Evolutionary conservation across 2,329 filamentous ascomycete species (phyloP).

Genomic region (Colletotrichum cordylinicola): DNA sequence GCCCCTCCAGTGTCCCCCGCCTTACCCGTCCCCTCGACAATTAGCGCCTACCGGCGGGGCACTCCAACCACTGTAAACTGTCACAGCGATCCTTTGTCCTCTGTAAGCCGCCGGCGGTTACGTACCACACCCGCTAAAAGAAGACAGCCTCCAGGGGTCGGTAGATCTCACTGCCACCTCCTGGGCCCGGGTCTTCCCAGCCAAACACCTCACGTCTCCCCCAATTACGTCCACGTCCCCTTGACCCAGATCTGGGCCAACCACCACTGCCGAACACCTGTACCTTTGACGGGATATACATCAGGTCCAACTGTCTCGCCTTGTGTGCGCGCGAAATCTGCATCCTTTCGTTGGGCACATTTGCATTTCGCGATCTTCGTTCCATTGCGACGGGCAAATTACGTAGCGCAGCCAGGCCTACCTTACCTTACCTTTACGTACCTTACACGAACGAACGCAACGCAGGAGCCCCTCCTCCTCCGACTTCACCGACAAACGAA

Average conservation of each 20-base stretch:
- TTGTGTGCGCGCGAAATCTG: not conserved
- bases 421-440: not conserved
- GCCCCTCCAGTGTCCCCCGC: not conserved
- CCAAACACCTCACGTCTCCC: not conserved
- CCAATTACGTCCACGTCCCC: not conserved
- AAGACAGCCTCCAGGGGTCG: not conserved
- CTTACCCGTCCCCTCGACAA: not conserved
- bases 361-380: not conserved
- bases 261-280: not conserved
- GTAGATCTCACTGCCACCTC: slow-evolving; percentile 27
- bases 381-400: not conserved
- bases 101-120: not conserved
- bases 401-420: not conserved
- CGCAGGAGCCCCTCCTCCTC: not conserved
- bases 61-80: not conserved
- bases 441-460: not conserved
- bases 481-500: not conserved
- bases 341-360: not conserved
- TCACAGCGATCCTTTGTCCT: not conserved
- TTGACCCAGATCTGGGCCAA: not conserved
- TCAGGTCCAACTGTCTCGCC: not conserved
- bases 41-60: not conserved
- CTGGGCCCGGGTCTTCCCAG: slow-evolving; percentile 14
- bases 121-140: not conserved
- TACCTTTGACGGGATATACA: not conserved